Conservation (phyloP, 768 basidiomycete species). For the Neoboletus brunneissimus region DNA sequence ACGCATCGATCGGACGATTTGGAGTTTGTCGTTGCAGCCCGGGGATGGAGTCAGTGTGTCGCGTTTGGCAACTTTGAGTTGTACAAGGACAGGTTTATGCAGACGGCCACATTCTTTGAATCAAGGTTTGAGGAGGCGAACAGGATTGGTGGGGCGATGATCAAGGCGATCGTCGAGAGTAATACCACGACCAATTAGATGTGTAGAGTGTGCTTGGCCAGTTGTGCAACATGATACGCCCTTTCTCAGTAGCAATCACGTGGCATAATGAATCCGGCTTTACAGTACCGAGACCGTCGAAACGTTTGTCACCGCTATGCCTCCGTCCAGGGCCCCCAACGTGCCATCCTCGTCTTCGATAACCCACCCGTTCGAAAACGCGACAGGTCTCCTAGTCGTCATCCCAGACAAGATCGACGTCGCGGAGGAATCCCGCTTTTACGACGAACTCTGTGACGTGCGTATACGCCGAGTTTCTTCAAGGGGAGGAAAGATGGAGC, state of each 20-base stretch:
- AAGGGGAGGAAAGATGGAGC: too few relatives aligned
- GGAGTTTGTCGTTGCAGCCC: conserved; percentile 89
- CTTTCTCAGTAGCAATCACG: neutral
- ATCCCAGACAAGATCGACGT: conserved; percentile 59
- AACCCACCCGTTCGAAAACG: conserved; percentile 45
- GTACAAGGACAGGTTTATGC: conserved; percentile 76
- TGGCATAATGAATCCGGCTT: neutral
- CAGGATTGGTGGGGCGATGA: conserved; percentile 82
- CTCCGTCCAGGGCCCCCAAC: conserved; percentile 4
- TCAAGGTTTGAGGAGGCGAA: conserved; percentile 84
- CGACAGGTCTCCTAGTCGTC: conserved; percentile 49
- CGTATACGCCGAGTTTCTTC: neutral
- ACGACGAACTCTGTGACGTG: conserved; percentile 61
- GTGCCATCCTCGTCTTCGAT: conserved; percentile 8
- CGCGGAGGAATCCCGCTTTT: conserved; percentile 64
- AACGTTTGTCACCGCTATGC: conserved; percentile 5
- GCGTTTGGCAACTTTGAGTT: conserved; percentile 89
- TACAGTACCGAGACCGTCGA: too few relatives aligned
- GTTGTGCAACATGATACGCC: neutral
- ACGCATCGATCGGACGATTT: conserved; percentile 86
- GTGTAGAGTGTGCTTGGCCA: too few relatives aligned
- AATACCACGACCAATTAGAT: conserved; percentile 5
- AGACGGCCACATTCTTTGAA: conserved; percentile 81
- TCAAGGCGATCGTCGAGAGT: conserved; percentile 77
- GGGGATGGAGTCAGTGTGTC: conserved; percentile 96